Conservation (phyloP, 129 eudicot species). For the Artemisia annua region DNA sequence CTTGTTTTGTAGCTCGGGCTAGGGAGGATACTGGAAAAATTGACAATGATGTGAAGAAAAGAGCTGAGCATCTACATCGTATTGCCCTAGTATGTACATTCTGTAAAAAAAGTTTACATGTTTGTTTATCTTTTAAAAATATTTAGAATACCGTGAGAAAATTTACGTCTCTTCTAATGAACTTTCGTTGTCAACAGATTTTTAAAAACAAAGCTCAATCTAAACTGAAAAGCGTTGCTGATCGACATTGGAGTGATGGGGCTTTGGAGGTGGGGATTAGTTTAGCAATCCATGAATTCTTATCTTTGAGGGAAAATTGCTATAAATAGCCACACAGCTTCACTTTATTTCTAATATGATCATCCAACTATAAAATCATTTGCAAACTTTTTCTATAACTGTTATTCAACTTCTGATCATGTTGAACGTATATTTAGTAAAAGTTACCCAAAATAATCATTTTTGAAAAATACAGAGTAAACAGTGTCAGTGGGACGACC, state of each 20-base stretch:
- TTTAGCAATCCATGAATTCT: slow-evolving; percentile 2
- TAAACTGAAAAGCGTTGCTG: slow-evolving; percentile 84
- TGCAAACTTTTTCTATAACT: neutral
- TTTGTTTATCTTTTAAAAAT: neutral
- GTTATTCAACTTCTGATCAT: too few relatives aligned
- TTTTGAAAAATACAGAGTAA: too few relatives aligned
- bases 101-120: neutral
- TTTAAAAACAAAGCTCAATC: slow-evolving; percentile 81
- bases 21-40: slow-evolving; percentile 93
- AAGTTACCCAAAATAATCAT: too few relatives aligned
- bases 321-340: neutral
- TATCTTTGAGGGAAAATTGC: slow-evolving; percentile 11
- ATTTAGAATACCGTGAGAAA: neutral
- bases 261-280: slow-evolving; percentile 69
- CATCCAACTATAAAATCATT: neutral
- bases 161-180: slow-evolving; percentile 8
- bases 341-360: neutral
- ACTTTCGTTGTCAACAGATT: slow-evolving; percentile 44
- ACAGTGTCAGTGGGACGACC: too few relatives aligned
- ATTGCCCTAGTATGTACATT: slow-evolving; percentile 63
- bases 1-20: slow-evolving; percentile 77
- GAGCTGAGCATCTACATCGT: slow-evolving; percentile 89
- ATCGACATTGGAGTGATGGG: slow-evolving; percentile 98
- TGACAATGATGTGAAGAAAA: slow-evolving; percentile 79
- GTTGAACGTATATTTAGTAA: too few relatives aligned